Conservation (phyloP, 257 asterid species). For the Capsicum pubescens region DNA sequence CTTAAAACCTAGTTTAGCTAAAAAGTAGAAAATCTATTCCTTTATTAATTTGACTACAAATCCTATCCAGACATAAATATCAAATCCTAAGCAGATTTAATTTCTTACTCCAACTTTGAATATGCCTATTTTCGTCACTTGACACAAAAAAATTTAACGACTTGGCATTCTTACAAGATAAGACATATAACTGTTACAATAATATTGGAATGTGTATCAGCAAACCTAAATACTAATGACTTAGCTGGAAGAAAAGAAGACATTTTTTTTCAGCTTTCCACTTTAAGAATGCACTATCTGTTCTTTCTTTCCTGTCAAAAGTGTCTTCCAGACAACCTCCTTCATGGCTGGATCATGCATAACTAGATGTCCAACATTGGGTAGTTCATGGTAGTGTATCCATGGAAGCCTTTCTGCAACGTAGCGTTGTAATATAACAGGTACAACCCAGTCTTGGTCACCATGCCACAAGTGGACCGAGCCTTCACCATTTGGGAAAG, state of each 20-base stretch:
- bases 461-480: constrained; percentile 65
- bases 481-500: constrained; percentile 45
- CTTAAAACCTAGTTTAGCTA: too few species aligned
- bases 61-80: too few species aligned
- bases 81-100: too few species aligned
- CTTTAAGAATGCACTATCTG: not conserved
- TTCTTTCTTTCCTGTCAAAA: constrained; percentile 43
- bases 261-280: not conserved
- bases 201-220: too few species aligned
- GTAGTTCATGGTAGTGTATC: constrained; percentile 31
- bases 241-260: not conserved
- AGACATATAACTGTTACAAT: too few species aligned
- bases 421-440: constrained; percentile 49
- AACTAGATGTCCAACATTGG: constrained; percentile 29
- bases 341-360: constrained; percentile 27
- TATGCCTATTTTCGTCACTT: too few species aligned
- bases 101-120: too few species aligned
- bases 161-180: too few species aligned
- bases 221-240: not conserved
- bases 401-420: constrained; percentile 54
- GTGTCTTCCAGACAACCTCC: constrained; percentile 53
- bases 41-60: too few species aligned
- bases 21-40: too few species aligned
- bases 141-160: too few species aligned
- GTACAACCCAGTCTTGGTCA: constrained; percentile 54